Conservation (phyloP, 2,329 filamentous ascomycete genomes). For the Nigrograna mackinnonii region DNA sequence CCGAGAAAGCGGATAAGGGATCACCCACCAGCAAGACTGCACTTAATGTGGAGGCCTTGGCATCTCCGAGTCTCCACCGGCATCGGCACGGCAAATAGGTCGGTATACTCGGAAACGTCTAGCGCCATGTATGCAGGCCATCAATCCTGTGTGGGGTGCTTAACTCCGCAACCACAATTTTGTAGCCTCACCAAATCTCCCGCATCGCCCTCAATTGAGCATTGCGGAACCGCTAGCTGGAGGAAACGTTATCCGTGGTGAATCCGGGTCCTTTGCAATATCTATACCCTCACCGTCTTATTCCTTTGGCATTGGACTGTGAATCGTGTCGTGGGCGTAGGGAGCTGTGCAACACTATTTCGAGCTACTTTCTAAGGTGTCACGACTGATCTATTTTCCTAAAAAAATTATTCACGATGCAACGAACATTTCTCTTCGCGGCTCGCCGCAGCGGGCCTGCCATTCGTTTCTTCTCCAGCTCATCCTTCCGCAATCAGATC, state of each 20-base stretch:
- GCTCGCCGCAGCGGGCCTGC: slow-evolving; percentile 33
- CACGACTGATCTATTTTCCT: too few relatives aligned
- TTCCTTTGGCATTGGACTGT: too few relatives aligned
- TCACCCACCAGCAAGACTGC: too few relatives aligned
- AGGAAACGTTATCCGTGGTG: slow-evolving; percentile 5
- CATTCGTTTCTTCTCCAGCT: slow-evolving; percentile 39
- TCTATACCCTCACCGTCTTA: too few relatives aligned
- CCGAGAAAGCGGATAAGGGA: too few relatives aligned
- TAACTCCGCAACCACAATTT: slow-evolving; percentile 26
- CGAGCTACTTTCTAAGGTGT: too few relatives aligned
- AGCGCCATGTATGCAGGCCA: slow-evolving; percentile 23
- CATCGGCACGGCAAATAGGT: slow-evolving; percentile 35
- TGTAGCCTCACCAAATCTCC: slow-evolving; percentile 11
- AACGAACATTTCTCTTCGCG: slow-evolving; percentile 36
- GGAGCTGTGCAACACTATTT: too few relatives aligned
- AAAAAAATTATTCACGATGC: slow-evolving; percentile 29
- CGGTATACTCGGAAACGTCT: slow-evolving; percentile 27
- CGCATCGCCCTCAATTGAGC: slow-evolving; percentile 11
- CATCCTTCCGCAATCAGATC: slow-evolving; percentile 34
- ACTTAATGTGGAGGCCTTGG: neutral
- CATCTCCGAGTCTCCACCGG: slow-evolving; percentile 22
- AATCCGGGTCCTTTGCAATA: too few relatives aligned
- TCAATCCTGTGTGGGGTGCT: slow-evolving; percentile 32
- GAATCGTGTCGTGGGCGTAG: too few relatives aligned
- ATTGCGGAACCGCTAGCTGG: slow-evolving; percentile 16